These are phyloP conservation scores for Pistacia integerrima DNA, from an alignment of 345 rosid species.

Conservation along the genomic window DNA sequence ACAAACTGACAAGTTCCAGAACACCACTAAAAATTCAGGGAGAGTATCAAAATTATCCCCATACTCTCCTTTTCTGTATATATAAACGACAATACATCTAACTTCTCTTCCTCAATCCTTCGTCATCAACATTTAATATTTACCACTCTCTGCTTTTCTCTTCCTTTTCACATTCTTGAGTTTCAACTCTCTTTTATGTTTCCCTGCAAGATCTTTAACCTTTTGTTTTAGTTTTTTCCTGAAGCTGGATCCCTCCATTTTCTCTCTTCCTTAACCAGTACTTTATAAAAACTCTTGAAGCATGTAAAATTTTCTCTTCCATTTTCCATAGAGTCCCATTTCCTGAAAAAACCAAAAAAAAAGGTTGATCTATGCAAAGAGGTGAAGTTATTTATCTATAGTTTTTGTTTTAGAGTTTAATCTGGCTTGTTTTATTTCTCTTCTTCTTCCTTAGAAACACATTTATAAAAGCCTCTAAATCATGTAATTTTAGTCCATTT, in stretches of 20 bases:
- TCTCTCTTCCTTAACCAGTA: constrained; percentile 23
- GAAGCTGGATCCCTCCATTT: constrained; percentile 27
- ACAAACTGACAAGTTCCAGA: no score
- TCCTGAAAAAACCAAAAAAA: background rate
- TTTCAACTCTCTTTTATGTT: background rate
- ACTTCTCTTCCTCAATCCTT: background rate
- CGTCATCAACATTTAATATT: background rate
- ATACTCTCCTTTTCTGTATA: background rate
- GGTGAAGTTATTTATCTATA: background rate
- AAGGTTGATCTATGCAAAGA: constrained; percentile 11
- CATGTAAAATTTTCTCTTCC: constrained; percentile 25
- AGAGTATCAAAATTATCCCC: no score
- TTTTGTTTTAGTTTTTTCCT: background rate
- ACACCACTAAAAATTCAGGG: no score
- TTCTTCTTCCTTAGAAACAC: constrained; percentile 45
- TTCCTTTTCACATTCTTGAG: background rate
- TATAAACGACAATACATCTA: constrained; percentile 1
- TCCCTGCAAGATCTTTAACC: background rate
- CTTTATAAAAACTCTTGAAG: constrained; percentile 30
- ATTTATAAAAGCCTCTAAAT: constrained; percentile 54
- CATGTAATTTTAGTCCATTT: constrained; percentile 39
- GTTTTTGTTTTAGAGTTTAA: constrained; percentile 4
- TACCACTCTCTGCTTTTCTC: background rate
- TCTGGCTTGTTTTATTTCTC: constrained; percentile 37
- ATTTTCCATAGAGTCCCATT: background rate